Conservation (phyloP, 345 rosid species). For the Gossypium herbaceum region DNA sequence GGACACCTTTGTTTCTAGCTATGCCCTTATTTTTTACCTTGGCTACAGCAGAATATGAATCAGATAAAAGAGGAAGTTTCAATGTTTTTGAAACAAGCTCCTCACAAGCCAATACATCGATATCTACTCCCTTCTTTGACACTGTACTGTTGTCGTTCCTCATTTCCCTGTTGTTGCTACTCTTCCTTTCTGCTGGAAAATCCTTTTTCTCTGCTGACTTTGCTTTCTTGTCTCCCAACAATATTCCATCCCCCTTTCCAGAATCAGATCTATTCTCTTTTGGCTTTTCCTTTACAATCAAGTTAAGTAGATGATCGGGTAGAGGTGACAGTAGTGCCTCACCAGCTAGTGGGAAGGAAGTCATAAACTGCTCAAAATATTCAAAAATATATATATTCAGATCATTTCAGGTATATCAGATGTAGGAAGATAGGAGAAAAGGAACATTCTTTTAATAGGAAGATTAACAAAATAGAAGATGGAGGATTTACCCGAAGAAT, state of each 20-base stretch:
- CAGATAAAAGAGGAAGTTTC: constrained; percentile 67
- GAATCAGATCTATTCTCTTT: constrained; percentile 41
- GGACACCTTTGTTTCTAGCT: constrained; percentile 34
- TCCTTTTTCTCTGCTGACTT: constrained; percentile 41
- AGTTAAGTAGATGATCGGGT: constrained; percentile 50
- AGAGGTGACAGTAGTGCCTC: constrained; percentile 73
- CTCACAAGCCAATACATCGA: constrained; percentile 46
- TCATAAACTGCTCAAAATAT: constrained; percentile 68
- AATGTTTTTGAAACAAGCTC: constrained; percentile 62
- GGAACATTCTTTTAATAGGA: neutral
- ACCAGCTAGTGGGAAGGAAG: constrained; percentile 55
- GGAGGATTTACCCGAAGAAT: constrained; percentile 60
- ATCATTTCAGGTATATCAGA: neutral
- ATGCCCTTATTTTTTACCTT: constrained; percentile 25
- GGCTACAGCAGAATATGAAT: constrained; percentile 32
- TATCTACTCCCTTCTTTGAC: constrained; percentile 37
- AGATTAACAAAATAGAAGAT: constrained; percentile 22
- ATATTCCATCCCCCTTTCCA: constrained; percentile 39
- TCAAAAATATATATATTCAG: constrained; percentile 3
- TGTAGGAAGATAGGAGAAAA: constrained; percentile 5
- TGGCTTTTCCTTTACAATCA: constrained; percentile 39
- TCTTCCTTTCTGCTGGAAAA: constrained; percentile 34
- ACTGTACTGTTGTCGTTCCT: constrained; percentile 26
- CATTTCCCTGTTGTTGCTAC: constrained; percentile 29
- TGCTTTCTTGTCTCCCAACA: constrained; percentile 36